Base-by-base conservation (phyloP, 768 basidiomycete genomes). In the Rubroboletus pulcherrimus region DNA sequence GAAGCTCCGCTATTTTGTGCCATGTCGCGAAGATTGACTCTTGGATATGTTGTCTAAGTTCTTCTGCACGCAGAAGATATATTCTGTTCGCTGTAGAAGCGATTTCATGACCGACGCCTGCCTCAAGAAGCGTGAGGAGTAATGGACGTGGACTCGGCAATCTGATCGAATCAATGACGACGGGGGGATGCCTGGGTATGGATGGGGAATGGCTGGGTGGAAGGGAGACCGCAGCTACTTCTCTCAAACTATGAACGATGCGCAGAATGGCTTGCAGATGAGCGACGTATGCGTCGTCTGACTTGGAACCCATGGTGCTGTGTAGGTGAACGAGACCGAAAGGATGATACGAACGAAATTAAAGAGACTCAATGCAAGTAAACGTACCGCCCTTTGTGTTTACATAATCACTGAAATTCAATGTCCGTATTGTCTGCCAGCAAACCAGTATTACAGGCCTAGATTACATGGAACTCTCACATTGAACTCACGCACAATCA, bases 361-460 rank as follows among this genome's bases (percentile, higher is more conserved):
- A n/a, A n/a, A n/a, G n/a, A n/a, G n/a, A n/a, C n/a, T n/a, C n/a
- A n/a, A n/a, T n/a, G n/a, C n/a, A n/a, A n/a, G n/a, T n/a, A n/a
- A n/a, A n/a, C n/a, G n/a, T n/a, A n/a, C n/a, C n/a, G n/a, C n/a
- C n/a, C n/a, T n/a, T n/a, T n/a, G n/a, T n/a, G n/a, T n/a, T n/a
- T n/a, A n/a, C n/a, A n/a, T n/a, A n/a, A n/a, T n/a, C n/a, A n/a
- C n/a, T n/a, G n/a, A n/a, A n/a, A n/a, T n/a, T 61, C 51, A 48
- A 51, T 46, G 58, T 60, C 60, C 60, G 60, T 58, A 60, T 56
- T 61, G n/a, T n/a, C n/a, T n/a, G n/a, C n/a, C n/a, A n/a, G n/a
- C n/a, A n/a, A n/a, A n/a, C n/a, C n/a, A n/a, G n/a, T n/a, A n/a
- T n/a, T n/a, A n/a, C n/a, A n/a, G n/a, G n/a, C n/a, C n/a, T n/a